phyloP scores from a whole-genome alignment of 2,329 filamentous ascomycete species.

The Penicillium corylophilum region DNA sequence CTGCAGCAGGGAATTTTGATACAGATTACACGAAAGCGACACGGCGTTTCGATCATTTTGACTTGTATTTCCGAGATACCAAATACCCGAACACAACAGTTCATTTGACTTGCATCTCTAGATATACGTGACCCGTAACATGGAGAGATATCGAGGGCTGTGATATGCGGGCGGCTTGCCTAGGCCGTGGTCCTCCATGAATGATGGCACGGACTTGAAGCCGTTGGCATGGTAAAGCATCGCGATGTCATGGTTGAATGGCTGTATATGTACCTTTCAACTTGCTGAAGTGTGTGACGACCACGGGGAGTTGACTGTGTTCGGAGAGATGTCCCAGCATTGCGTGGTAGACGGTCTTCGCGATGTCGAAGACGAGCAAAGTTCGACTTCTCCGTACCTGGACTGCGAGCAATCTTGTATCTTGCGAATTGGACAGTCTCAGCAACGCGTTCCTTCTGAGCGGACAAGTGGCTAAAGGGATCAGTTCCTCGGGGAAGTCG shows the following conservation, averaged over 20 bases:
- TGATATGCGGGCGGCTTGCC: conserved; percentile 21
- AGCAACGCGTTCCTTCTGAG: conserved; percentile 16
- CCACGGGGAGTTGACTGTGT: conserved; percentile 27
- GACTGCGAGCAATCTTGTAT: conserved; percentile 20
- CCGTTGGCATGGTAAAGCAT: conserved; percentile 27
- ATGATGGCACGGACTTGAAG: conserved; percentile 22
- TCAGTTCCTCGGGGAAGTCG: conserved; percentile 18
- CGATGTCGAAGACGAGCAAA: conserved; percentile 30
- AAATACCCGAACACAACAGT: conserved; percentile 4
- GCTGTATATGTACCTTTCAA: conserved; percentile 23
- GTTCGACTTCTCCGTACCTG: conserved; percentile 23
- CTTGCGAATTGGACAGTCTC: neutral
- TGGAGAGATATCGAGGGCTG: conserved; percentile 23
- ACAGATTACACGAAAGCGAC: neutral
- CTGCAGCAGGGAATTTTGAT: conserved; percentile 2
- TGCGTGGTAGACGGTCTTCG: conserved; percentile 22
- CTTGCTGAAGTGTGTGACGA: conserved; percentile 25
- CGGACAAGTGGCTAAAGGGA: conserved; percentile 19
- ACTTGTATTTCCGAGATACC: conserved; percentile 25
- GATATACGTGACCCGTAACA: conserved; percentile 18
- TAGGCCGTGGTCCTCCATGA: conserved; percentile 22
- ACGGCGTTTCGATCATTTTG: conserved; percentile 7
- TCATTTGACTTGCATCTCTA: neutral
- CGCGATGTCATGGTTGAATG: conserved; percentile 26
- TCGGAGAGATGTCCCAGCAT: conserved; percentile 25